Conservation (phyloP, 225 moss, liverwort and hornwort genomes). For the Physcomitrium patens region DNA sequence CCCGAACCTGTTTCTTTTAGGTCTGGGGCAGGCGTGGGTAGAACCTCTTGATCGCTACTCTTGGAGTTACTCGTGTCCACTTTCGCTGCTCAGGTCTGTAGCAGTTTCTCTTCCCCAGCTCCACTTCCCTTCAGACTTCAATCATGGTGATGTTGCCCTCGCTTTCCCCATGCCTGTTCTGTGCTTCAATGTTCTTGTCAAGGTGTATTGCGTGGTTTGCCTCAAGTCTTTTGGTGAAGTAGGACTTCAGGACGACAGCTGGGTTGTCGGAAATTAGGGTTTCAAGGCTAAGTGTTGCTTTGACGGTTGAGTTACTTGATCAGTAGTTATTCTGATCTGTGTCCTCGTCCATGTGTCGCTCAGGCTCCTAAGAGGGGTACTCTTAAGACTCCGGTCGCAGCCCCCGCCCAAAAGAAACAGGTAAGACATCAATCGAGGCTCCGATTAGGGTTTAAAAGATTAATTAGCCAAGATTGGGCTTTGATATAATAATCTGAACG, state of each 20-base stretch:
- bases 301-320: not conserved
- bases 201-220: not conserved
- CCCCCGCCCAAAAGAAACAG: conserved; percentile 63
- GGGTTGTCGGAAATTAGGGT: conserved; percentile 18
- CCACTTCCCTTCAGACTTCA: conserved; percentile 15
- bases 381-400: conserved; percentile 60
- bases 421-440: not conserved
- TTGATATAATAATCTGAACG: not conserved
- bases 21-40: conserved; percentile 20
- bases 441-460: not conserved
- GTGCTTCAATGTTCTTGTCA: not conserved
- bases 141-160: conserved; percentile 23
- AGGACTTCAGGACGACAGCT: not conserved
- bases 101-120: conserved; percentile 13
- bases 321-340: not conserved
- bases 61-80: not conserved
- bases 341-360: not conserved
- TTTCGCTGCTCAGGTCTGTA: conserved; percentile 36
- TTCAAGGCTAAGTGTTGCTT: not conserved
- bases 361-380: conserved; percentile 84
- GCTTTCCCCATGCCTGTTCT: not conserved
- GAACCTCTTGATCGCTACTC: conserved; percentile 28
- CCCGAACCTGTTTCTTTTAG: not conserved
- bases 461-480: not conserved
- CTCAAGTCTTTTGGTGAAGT: no score